Base-by-base conservation (phyloP, 1,284 basidiomycete species). In the Leccinum fuscescens region DNA sequence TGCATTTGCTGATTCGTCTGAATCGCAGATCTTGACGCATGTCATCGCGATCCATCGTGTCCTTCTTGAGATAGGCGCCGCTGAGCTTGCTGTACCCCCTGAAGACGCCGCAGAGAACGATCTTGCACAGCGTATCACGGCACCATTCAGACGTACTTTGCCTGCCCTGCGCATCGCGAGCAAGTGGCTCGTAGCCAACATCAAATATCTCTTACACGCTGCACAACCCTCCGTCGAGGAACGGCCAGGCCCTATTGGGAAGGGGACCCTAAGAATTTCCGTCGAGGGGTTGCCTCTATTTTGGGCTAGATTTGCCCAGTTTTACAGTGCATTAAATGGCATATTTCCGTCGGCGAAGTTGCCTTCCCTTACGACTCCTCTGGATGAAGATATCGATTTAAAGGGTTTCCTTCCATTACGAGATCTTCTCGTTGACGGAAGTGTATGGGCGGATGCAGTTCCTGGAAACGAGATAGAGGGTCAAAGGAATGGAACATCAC, bases 371-470 rank as follows among this genome's bases (percentile, higher is more conserved):
- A 79, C 78, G 3, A 80, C 82, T 1, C 82, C 86, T n/a, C 77
- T 98, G 59, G 94, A 97, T 64, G 96, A 99, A 74, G 96, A 99
- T 74, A 75, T 89, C 4, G 96, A 98, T 62, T 84, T 97, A 80
- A 81, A 83, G 46, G 96, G 95, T 0, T 98, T 97, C 72, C 77
- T 89, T 17, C 96, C 96, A 3, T 79, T 98, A 54, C 84, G 85
- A 57, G 82, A 84, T 59, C 74, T 83, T 64, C 76, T 83, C 73
- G 77, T 69, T 15, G 59, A 58, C 33, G 63, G 61, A 29, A 62
- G 49, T n/a, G 27, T 48, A 42, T 54, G 42, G n/a, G 24, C 54
- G 48, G 56, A 59, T 4, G 20, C 17, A 9, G 46, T 59, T 54
- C 49, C 56, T 62, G 64, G 55, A 60, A 61, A 46, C 51, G 69